A percentile compares a stretch with the other conserved stretches of the same genome.
These are phyloP conservation scores for Colletotrichum lindemuthianum DNA, from an alignment of 2,329 filamentous ascomycete genomes.

Conservation along the genomic window DNA sequence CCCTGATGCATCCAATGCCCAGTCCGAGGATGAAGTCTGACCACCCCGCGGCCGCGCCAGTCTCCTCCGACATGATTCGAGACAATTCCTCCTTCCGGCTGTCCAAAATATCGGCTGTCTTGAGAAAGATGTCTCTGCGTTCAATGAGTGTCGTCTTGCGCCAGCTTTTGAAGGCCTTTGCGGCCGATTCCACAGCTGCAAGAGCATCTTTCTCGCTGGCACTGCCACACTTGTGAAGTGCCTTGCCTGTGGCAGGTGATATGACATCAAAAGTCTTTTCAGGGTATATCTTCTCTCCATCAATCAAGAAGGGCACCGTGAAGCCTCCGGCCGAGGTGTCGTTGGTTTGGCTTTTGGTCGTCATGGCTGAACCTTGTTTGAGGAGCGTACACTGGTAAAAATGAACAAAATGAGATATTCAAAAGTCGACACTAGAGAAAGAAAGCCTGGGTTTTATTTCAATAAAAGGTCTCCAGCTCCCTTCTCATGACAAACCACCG, in stretches of 20 bases:
- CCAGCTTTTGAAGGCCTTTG: conserved; percentile 72
- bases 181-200: conserved; percentile 58
- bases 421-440: not conserved
- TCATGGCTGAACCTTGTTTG: conserved; percentile 20
- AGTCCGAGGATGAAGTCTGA: conserved; percentile 48
- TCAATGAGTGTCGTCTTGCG: conserved; percentile 63
- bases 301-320: conserved; percentile 53
- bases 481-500: conserved; percentile 21
- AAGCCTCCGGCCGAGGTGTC: conserved; percentile 10
- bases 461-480: not conserved
- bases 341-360: conserved; percentile 11
- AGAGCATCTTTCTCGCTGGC: conserved; percentile 64
- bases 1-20: conserved; percentile 46
- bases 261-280: conserved; percentile 64
- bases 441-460: too few species aligned
- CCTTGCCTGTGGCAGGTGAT: conserved; percentile 62
- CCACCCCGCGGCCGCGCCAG: conserved; percentile 41
- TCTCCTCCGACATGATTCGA: conserved; percentile 60
- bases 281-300: conserved; percentile 56
- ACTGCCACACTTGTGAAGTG: conserved; percentile 65
- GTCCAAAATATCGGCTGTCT: conserved; percentile 68
- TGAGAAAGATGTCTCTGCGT: conserved; percentile 70
- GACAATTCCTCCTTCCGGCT: conserved; percentile 63
- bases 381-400: not conserved
- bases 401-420: not conserved